These are phyloP conservation scores for Fusarium bulbicola DNA, from an alignment of 2,329 filamentous ascomycete genomes.

Conservation along the genomic window DNA sequence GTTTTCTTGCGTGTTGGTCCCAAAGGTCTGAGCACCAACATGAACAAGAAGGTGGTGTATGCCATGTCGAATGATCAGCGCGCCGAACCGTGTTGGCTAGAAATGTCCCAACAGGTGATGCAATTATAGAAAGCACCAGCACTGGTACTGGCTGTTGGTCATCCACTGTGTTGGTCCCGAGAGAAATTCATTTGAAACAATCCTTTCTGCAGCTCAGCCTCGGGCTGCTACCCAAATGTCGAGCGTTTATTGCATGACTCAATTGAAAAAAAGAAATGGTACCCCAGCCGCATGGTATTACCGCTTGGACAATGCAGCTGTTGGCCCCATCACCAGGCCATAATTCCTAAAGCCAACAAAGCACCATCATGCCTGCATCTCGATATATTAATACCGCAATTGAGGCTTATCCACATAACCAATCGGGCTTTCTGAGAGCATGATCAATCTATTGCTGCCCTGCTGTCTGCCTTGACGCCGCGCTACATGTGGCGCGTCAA, in stretches of 20 bases:
- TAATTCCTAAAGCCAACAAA: accelerated
- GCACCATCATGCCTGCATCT: background rate
- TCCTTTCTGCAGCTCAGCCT: background rate
- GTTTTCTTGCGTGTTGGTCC: background rate
- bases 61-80: background rate
- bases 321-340: accelerated
- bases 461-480: background rate
- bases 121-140: background rate
- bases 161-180: background rate
- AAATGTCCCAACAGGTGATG: background rate
- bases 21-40: background rate
- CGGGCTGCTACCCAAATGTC: background rate
- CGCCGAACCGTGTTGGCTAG: background rate
- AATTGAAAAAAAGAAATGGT: background rate
- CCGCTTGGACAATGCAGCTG: accelerated
- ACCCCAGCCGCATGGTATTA: background rate
- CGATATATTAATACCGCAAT: background rate
- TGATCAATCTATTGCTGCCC: background rate
- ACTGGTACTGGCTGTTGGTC: background rate
- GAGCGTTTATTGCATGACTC: background rate
- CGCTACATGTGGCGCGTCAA: background rate
- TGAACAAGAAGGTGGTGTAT: background rate
- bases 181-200: background rate
- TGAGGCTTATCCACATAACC: accelerated
- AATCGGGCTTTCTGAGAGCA: accelerated